Conservation (phyloP, 805 yeast species). For the Kuraishia piskuri region DNA sequence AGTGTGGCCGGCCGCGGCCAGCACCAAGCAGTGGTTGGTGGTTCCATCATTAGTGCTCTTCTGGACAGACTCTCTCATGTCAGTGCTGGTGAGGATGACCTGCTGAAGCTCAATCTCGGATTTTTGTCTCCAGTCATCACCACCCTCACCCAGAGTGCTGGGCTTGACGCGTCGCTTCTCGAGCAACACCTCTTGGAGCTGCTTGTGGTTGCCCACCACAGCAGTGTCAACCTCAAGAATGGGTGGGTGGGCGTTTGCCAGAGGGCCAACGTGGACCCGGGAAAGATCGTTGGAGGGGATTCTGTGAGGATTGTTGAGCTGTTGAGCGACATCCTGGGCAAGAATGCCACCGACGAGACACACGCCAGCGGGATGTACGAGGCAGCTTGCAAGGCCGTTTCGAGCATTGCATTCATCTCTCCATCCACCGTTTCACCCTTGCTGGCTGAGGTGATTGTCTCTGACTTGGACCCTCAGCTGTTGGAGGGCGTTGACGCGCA, state of each 20-base stretch:
- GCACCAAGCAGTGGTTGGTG: conserved; percentile 32
- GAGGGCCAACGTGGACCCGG: conserved; percentile 56
- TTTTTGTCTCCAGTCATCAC: conserved; percentile 26
- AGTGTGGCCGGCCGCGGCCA: neutral
- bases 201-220: conserved; percentile 37
- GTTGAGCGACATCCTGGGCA: conserved; percentile 9
- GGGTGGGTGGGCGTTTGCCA: conserved; percentile 78
- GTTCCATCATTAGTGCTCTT: conserved; percentile 34
- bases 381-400: conserved; percentile 41
- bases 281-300: conserved; percentile 31
- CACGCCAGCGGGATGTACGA: conserved; percentile 36
- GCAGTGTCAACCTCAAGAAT: conserved; percentile 26
- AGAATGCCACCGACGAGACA: conserved; percentile 10
- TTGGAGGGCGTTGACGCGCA: conserved; percentile 34
- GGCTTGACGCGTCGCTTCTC: conserved; percentile 15
- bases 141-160: conserved; percentile 24
- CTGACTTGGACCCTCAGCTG: conserved; percentile 29
- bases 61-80: conserved; percentile 18
- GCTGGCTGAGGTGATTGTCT: conserved; percentile 31
- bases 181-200: conserved; percentile 27
- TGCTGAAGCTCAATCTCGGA: conserved; percentile 14
- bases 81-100: conserved; percentile 8
- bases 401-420: conserved; percentile 46
- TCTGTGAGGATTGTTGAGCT: conserved; percentile 18
- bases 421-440: conserved; percentile 49